phyloP scores from a whole-genome alignment of 257 asterid species.

The Solanum lycopersicoides region DNA sequence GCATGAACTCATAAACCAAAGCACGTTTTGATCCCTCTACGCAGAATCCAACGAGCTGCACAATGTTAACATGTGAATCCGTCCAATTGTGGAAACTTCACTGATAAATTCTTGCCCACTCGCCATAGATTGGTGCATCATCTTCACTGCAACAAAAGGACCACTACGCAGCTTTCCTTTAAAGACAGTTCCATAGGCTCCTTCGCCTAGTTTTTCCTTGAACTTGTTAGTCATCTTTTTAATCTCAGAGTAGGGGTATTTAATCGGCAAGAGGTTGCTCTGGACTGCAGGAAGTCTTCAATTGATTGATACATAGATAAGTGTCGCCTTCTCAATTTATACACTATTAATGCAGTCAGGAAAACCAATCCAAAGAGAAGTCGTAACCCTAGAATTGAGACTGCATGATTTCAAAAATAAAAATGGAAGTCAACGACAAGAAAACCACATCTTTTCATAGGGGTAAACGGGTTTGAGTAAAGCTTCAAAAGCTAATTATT shows the following conservation, averaged over 20 bases:
- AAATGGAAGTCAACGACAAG: neutral
- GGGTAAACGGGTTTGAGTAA: neutral
- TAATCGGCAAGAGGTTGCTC: slow-evolving; percentile 28
- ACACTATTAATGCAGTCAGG: slow-evolving; percentile 16
- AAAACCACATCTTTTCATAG: neutral
- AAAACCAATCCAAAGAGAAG: slow-evolving; percentile 21
- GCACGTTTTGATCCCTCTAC: slow-evolving; percentile 27
- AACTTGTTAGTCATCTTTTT: slow-evolving; percentile 37
- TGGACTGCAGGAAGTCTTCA: slow-evolving; percentile 29
- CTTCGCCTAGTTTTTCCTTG: slow-evolving; percentile 35
- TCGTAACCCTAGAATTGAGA: slow-evolving; percentile 3
- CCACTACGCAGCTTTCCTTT: slow-evolving; percentile 48
- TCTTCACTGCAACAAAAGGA: slow-evolving; percentile 32
- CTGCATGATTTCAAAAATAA: neutral
- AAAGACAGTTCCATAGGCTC: slow-evolving; percentile 36
- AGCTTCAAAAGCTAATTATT: neutral
- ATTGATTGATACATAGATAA: slow-evolving; percentile 21
- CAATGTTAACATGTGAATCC: slow-evolving; percentile 29
- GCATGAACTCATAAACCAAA: slow-evolving; percentile 32
- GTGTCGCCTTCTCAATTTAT: slow-evolving; percentile 14
- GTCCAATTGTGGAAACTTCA: slow-evolving; percentile 29
- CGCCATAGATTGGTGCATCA: slow-evolving; percentile 15
- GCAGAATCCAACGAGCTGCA: slow-evolving; percentile 41
- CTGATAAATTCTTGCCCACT: slow-evolving; percentile 31
- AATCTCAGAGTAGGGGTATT: slow-evolving; percentile 27